Conservation (phyloP, 108 stramenopile genomes). For the Pseudonitzschia delicatissima region DNA sequence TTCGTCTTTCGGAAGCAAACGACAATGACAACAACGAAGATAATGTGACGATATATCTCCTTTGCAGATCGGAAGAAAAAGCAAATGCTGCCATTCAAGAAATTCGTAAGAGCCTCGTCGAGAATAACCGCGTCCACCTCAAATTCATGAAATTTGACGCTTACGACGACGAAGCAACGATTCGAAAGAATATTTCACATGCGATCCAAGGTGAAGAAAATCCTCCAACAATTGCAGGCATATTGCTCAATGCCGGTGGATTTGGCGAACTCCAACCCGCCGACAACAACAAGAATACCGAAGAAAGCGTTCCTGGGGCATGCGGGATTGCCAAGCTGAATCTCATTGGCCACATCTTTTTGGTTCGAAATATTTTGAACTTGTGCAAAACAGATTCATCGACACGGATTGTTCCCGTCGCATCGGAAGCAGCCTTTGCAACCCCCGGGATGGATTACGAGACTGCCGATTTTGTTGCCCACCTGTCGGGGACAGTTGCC, state of each 20-base stretch:
- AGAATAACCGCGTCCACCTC: background rate
- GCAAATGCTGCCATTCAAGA: constrained; percentile 15
- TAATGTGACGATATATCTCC: constrained; percentile 5
- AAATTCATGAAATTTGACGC: constrained; percentile 25
- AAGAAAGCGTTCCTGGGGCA: background rate
- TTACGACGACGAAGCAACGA: constrained; percentile 8
- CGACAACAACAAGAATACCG: background rate
- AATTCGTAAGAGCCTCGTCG: background rate
- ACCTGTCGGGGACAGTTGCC: background rate
- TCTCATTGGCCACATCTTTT: constrained; percentile 3
- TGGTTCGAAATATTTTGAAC: constrained; percentile 6
- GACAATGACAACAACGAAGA: background rate
- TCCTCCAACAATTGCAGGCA: constrained; percentile 4
- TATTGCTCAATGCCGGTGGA: constrained; percentile 32
- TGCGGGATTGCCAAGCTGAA: background rate
- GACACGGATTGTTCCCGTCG: constrained; percentile 14
- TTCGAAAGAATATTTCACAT: background rate
- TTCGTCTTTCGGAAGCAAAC: background rate
- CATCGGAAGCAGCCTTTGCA: constrained; percentile 23
- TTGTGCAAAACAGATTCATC: background rate
- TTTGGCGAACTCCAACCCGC: background rate
- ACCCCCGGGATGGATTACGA: background rate
- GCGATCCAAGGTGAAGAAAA: background rate
- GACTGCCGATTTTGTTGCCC: background rate
- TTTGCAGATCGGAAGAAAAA: constrained; percentile 20